These are phyloP conservation scores for Xylaria acuta DNA, from an alignment of 495 filamentous ascomycete genomes.

Conservation along the genomic window DNA sequence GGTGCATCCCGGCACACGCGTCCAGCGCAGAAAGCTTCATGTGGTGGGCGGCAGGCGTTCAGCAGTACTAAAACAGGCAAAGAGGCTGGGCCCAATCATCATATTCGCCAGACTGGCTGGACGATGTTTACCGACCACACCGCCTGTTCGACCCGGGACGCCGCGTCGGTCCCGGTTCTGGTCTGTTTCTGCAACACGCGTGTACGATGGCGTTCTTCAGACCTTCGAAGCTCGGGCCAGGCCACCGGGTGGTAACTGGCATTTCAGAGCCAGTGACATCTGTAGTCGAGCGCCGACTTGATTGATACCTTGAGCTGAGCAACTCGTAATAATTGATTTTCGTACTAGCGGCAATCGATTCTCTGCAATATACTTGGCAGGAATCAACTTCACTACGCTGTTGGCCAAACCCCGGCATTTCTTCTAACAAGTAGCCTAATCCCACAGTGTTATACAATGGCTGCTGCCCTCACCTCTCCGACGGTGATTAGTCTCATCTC, in stretches of 20 bases:
- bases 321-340: background rate
- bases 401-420: background rate
- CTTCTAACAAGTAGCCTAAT: slow-evolving; percentile 30
- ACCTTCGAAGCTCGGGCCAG: background rate
- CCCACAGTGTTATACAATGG: slow-evolving; percentile 39
- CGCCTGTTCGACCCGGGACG: background rate
- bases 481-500: slow-evolving; percentile 24
- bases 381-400: slow-evolving; percentile 9
- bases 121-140: background rate
- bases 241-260: background rate
- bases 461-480: slow-evolving; percentile 21
- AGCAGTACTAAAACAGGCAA: background rate
- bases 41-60: background rate
- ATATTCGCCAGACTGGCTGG: background rate
- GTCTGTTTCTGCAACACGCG: background rate
- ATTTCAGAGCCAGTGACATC: background rate
- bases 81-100: background rate
- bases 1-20: slow-evolving; percentile 8
- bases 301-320: background rate
- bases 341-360: background rate
- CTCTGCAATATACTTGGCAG: background rate
- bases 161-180: background rate
- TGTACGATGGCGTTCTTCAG: slow-evolving; percentile 1
- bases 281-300: background rate
- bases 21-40: background rate